A percentile compares a stretch with the other conserved stretches of the same genome.
Conservation (phyloP, 1,284 basidiomycete species). For the Ganoderma meredithae region DNA sequence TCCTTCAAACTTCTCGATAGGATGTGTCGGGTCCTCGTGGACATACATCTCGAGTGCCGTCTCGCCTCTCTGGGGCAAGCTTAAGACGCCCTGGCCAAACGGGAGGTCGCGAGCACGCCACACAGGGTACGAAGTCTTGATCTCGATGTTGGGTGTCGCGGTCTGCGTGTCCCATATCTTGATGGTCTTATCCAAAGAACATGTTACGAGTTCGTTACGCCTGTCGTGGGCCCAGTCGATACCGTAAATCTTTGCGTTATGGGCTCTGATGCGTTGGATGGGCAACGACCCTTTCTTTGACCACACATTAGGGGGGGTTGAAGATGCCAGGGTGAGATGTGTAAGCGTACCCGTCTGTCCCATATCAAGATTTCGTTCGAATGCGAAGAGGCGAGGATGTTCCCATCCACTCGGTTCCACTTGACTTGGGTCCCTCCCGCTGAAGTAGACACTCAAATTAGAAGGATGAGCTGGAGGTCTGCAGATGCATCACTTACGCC, state of each 20-base stretch:
- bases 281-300: constrained; percentile 89
- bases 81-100: constrained; percentile 91
- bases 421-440: constrained; percentile 94
- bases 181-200: constrained; percentile 92
- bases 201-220: constrained; percentile 86
- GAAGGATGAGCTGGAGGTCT: no score
- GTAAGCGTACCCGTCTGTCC: constrained; percentile 78
- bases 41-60: constrained; percentile 88
- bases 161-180: constrained; percentile 78
- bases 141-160: constrained; percentile 57
- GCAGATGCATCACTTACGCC: constrained; percentile 52
- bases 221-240: constrained; percentile 90
- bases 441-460: constrained; percentile 38
- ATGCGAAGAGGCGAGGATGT: constrained; percentile 90
- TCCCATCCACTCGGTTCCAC: constrained; percentile 89
- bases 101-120: constrained; percentile 95
- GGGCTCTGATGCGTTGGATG: constrained; percentile 77
- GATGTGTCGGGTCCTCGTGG: constrained; percentile 53
- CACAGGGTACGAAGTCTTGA: constrained; percentile 87
- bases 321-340: neutral
- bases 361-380: constrained; percentile 85
- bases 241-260: constrained; percentile 91
- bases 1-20: constrained; percentile 85
- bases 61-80: constrained; percentile 90
- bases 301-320: neutral